phyloP scores from a whole-genome alignment of 768 basidiomycete genomes.

The Podaxis pistillaris region DNA sequence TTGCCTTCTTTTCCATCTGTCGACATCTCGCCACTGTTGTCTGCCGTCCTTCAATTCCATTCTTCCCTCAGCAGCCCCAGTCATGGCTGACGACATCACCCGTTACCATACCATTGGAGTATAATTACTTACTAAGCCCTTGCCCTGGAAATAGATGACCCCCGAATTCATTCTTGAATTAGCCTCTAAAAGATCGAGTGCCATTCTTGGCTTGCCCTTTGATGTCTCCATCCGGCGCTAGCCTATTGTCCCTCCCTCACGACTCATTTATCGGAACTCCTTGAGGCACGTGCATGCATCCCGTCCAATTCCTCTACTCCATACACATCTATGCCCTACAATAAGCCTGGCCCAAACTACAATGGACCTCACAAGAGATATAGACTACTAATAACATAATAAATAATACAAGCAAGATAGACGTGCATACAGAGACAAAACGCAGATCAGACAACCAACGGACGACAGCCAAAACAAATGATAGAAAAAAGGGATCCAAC shows the following conservation, averaged over 20 bases:
- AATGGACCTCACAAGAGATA: neutral
- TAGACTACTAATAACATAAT: slow-evolving; percentile 13
- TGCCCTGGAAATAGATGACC: neutral
- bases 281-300: slow-evolving; percentile 1
- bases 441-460: slow-evolving; percentile 5
- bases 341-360: neutral
- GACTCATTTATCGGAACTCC: neutral
- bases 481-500: slow-evolving; percentile 16
- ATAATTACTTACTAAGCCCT: neutral
- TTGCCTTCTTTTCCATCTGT: neutral
- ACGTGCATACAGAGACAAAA: neutral
- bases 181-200: neutral
- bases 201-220: slow-evolving; percentile 3
- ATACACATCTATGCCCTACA: neutral
- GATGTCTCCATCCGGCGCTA: neutral
- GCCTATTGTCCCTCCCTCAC: slow-evolving; percentile 1
- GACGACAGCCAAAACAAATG: neutral
- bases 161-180: slow-evolving; percentile 2
- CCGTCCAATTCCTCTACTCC: neutral
- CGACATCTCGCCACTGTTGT: neutral
- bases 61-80: neutral
- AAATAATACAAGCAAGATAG: slow-evolving; percentile 16
- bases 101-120: neutral
- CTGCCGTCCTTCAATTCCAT: neutral
- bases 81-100: neutral